phyloP scores from a whole-genome alignment of 2,329 filamentous ascomycete species.

The Rosellinia necatrix region DNA sequence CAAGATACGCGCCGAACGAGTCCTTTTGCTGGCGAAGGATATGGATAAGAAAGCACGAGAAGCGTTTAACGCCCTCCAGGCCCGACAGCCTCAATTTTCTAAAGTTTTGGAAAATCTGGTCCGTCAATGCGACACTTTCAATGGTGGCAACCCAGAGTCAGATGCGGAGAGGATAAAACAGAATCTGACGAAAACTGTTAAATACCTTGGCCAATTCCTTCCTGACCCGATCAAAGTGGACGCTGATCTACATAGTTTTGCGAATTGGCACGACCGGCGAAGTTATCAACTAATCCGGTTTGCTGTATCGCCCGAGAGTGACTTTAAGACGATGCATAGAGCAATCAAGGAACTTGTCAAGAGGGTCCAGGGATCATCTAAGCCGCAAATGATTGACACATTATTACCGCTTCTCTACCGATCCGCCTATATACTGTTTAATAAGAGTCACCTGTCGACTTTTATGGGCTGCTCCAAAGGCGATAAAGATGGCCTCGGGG shows the following conservation, averaged over 20 bases:
- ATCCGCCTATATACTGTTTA: conserved; percentile 84
- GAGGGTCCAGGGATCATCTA: conserved; percentile 71
- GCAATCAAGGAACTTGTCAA: conserved; percentile 89
- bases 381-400: conserved; percentile 73
- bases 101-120: conserved; percentile 77
- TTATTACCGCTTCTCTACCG: conserved; percentile 83
- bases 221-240: conserved; percentile 75
- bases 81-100: conserved; percentile 74
- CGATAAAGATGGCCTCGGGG: conserved; percentile 77
- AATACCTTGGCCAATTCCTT: conserved; percentile 73
- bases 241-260: conserved; percentile 85
- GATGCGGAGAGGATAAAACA: conserved; percentile 71
- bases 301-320: conserved; percentile 80
- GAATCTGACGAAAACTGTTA: conserved; percentile 73
- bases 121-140: conserved; percentile 84
- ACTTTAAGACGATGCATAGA: conserved; percentile 88
- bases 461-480: conserved; percentile 88
- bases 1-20: conserved; percentile 79
- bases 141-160: conserved; percentile 80
- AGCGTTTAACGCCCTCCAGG: conserved; percentile 87
- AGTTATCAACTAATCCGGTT: conserved; percentile 89
- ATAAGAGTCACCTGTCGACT: conserved; percentile 87
- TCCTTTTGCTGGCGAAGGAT: conserved; percentile 79
- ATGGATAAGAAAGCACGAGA: conserved; percentile 79
- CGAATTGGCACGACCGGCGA: conserved; percentile 86